These are phyloP conservation scores for Nicotiana benthamiana DNA, from an alignment of 257 asterid genomes.

Conservation along the genomic window DNA sequence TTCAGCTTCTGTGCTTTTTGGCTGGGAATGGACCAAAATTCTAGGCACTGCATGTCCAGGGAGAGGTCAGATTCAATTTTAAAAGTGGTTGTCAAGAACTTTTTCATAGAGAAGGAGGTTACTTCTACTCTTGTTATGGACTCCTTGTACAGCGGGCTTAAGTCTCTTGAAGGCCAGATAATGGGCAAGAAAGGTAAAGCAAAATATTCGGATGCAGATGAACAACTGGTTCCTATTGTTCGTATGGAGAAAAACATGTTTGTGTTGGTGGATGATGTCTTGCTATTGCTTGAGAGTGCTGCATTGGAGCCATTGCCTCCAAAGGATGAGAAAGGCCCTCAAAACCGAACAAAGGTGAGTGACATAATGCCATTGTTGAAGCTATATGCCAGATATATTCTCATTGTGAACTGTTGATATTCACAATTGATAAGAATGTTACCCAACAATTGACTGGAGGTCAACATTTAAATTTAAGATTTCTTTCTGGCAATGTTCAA, in stretches of 20 bases:
- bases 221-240: constrained; percentile 53
- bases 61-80: constrained; percentile 77
- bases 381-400: background rate
- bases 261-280: constrained; percentile 81
- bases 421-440: background rate
- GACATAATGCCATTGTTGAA: background rate
- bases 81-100: constrained; percentile 76
- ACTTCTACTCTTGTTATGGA: constrained; percentile 98
- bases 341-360: constrained; percentile 83
- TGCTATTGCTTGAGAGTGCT: constrained; percentile 81
- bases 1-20: constrained; percentile 88
- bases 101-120: constrained; percentile 94
- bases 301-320: constrained; percentile 93
- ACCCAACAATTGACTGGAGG: background rate
- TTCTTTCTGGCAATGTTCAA: background rate
- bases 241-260: constrained; percentile 64
- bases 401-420: background rate
- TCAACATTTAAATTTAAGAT: background rate
- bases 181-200: constrained; percentile 65
- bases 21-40: constrained; percentile 66
- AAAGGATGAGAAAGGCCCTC: constrained; percentile 96
- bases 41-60: constrained; percentile 58
- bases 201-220: constrained; percentile 47
- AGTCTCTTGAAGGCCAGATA: constrained; percentile 78
- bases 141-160: constrained; percentile 83